Conservation (phyloP, 2,329 filamentous ascomycete species). For the Cordyceps militaris region DNA sequence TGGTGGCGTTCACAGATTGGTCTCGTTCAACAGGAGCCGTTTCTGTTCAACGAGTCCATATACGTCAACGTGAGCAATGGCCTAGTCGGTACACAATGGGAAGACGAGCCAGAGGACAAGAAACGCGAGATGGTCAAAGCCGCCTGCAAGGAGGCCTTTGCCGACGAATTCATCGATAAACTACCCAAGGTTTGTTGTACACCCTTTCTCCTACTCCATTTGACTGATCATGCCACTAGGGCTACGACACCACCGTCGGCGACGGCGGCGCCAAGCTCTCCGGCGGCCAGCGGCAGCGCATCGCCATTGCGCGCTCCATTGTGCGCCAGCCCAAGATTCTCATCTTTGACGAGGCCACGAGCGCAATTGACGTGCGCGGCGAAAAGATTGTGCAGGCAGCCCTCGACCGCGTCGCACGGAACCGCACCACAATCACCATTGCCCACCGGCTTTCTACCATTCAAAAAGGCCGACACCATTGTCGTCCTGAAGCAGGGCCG, state of each 20-base stretch:
- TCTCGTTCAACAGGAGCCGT: conserved; percentile 61
- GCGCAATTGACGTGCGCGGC: conserved; percentile 50
- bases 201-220: neutral
- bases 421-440: conserved; percentile 65
- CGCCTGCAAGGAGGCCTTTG: conserved; percentile 61
- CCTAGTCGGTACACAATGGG: conserved; percentile 45
- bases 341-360: conserved; percentile 72
- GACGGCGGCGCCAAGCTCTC: conserved; percentile 72
- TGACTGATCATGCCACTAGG: conserved; percentile 30
- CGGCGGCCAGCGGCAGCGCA: conserved; percentile 67
- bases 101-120: conserved; percentile 44
- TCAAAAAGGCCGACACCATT: conserved; percentile 70
- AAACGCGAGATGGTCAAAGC: conserved; percentile 54
- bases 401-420: conserved; percentile 48
- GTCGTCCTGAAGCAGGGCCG: conserved; percentile 66
- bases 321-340: conserved; percentile 60
- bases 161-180: conserved; percentile 60
- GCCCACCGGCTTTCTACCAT: conserved; percentile 70
- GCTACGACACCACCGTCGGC: conserved; percentile 68
- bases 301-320: conserved; percentile 63
- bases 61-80: conserved; percentile 56
- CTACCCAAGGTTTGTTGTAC: conserved; percentile 43
- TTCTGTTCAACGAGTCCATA: conserved; percentile 60
- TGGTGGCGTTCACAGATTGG: conserved; percentile 58
- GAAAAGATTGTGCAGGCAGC: conserved; percentile 58